Conservation (phyloP, 2,329 filamentous ascomycete genomes). For the Aspergillus vadensis region DNA sequence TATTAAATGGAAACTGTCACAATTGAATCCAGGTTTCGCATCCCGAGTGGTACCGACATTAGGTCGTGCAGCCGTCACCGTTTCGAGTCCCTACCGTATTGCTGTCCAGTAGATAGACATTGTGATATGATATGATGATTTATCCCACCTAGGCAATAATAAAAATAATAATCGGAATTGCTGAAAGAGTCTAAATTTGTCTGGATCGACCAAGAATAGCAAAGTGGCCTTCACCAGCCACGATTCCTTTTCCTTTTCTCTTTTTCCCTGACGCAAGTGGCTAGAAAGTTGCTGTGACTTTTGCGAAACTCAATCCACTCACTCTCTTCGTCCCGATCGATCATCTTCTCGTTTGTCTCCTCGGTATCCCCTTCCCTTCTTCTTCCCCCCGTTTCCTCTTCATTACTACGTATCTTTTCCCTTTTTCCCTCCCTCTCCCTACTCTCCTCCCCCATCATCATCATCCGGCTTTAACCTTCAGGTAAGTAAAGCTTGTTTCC, state of each 20-base stretch:
- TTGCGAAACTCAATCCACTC: constrained; percentile 7
- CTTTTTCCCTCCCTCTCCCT: not conserved
- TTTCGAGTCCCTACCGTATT: too few relatives aligned
- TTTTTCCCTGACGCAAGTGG: constrained; percentile 14
- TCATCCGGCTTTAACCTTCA: not conserved
- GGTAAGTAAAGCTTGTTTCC: constrained; percentile 6
- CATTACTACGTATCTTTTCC: not conserved
- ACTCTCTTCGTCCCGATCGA: not conserved
- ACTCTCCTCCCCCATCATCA: not conserved
- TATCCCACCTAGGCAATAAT: too few relatives aligned
- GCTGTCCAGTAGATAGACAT: too few relatives aligned
- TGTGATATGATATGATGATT: too few relatives aligned
- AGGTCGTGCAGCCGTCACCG: too few relatives aligned
- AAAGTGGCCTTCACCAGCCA: constrained; percentile 9
- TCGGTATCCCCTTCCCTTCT: not conserved
- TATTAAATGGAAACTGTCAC: not conserved
- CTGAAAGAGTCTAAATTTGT: too few relatives aligned
- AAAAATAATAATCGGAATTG: too few relatives aligned
- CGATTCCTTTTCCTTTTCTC: not conserved
- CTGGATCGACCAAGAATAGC: too few relatives aligned
- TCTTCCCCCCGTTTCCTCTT: constrained; percentile 5
- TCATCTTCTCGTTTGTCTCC: not conserved
- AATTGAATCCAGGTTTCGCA: too few relatives aligned
- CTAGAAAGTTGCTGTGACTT: constrained; percentile 4
- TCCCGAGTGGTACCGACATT: too few relatives aligned